phyloP scores from a whole-genome alignment of 1,284 basidiomycete genomes.

The Ceratobasidium sp. region DNA sequence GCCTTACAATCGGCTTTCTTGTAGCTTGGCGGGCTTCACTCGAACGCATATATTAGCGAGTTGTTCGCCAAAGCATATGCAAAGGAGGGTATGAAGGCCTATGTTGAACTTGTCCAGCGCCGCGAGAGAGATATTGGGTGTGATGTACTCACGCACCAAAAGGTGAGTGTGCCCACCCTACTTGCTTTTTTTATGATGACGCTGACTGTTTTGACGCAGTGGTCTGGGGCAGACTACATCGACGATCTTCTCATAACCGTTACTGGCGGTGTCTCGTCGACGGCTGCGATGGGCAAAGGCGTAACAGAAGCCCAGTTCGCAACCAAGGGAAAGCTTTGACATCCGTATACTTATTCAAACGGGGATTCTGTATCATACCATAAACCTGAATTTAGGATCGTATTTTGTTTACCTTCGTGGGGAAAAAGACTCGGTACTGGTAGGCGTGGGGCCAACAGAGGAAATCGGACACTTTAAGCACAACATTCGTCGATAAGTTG shows the following conservation, averaged over 20 bases:
- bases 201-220: slow-evolving; percentile 61
- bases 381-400: neutral
- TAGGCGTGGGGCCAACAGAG: too few species aligned
- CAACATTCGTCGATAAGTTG: too few species aligned
- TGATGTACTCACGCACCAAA: slow-evolving; percentile 61
- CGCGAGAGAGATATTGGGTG: slow-evolving; percentile 57
- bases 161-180: slow-evolving; percentile 52
- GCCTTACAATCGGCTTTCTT: slow-evolving; percentile 37
- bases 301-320: slow-evolving; percentile 91
- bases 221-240: slow-evolving; percentile 94
- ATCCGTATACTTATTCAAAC: slow-evolving; percentile 6
- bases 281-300: slow-evolving; percentile 93
- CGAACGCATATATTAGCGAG: slow-evolving; percentile 97
- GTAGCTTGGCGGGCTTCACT: slow-evolving; percentile 94
- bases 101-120: slow-evolving; percentile 63
- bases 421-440: too few species aligned
- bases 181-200: slow-evolving; percentile 43
- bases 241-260: slow-evolving; percentile 94
- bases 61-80: slow-evolving; percentile 89
- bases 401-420: neutral
- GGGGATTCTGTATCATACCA: slow-evolving; percentile 27
- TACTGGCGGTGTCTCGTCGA: slow-evolving; percentile 94
- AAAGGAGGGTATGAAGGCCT: slow-evolving; percentile 78
- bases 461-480: too few species aligned
- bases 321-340: slow-evolving; percentile 39